Percentiles rank a stretch among this genome's conserved stretches.
Evolutionary conservation across 1,284 basidiomycete genomes (phyloP).

Genomic region (Sphagnurus paluster): DNA sequence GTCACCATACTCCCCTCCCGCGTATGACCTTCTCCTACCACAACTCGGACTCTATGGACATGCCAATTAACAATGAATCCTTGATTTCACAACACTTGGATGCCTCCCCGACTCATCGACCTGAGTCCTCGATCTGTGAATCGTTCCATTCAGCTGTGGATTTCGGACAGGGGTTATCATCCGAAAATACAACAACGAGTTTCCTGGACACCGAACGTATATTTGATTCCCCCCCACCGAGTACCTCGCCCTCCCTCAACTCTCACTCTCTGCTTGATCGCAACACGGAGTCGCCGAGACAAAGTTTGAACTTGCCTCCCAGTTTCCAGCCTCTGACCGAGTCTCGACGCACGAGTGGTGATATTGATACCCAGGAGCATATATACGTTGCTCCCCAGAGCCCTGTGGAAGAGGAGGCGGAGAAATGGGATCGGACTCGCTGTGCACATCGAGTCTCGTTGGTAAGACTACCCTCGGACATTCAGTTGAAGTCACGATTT

Average conservation of each 20-base stretch:
- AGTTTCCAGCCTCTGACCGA: conserved; percentile 2
- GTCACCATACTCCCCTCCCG: conserved; percentile 33
- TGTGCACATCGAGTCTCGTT: conserved; percentile 83
- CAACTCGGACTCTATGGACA: conserved; percentile 27
- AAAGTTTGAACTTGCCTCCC: conserved; percentile 2
- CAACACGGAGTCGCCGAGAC: conserved; percentile 7
- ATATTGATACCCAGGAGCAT: conserved; percentile 41
- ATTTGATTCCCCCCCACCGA: conserved; percentile 39
- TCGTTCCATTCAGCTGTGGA: conserved; percentile 71
- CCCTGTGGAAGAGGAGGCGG: conserved; percentile 66
- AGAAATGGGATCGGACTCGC: conserved; percentile 83
- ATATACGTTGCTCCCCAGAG: conserved; percentile 45
- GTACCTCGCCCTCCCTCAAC: conserved; percentile 32
- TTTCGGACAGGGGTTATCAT: conserved; percentile 46
- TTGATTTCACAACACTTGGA: conserved; percentile 14
- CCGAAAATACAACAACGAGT: conserved; percentile 34
- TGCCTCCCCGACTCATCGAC: conserved; percentile 30
- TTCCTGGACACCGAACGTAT: conserved; percentile 32
- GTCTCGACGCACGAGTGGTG: conserved; percentile 23
- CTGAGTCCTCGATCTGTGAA: conserved; percentile 50
- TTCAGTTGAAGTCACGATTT: conserved; percentile 39
- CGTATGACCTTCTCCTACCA: conserved; percentile 45
- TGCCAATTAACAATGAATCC: conserved; percentile 11
- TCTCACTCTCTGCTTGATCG: conserved; percentile 23
- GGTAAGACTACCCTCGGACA: conserved; percentile 64